Evolutionary conservation across 768 basidiomycete species (phyloP).

Genomic region (Saitozyma sp.): DNA sequence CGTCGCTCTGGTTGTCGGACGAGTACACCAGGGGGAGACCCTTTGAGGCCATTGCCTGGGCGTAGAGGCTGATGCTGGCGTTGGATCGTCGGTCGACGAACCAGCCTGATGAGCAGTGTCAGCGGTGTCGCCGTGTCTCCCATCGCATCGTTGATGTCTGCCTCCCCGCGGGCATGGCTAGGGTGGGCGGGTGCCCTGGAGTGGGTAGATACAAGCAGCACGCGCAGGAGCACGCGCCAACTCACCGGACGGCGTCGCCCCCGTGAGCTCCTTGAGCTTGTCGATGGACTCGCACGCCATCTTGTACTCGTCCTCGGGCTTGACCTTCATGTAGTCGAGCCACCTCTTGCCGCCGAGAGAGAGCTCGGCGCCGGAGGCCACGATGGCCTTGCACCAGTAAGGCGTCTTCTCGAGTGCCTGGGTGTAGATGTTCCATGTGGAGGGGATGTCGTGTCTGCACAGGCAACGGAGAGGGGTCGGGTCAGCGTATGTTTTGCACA

Average conservation of each 20-base stretch:
- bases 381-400: constrained; percentile 28
- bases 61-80: constrained; percentile 23
- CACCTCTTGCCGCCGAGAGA: constrained; percentile 3
- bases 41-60: constrained; percentile 17
- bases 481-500: no score
- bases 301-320: background rate
- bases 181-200: no score
- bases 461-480: no score
- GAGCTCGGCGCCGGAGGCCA: constrained; percentile 16
- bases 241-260: no score
- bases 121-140: background rate
- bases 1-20: constrained; percentile 29
- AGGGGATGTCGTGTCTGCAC: constrained; percentile 14
- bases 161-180: no score
- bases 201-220: no score
- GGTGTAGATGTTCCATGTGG: constrained; percentile 16
- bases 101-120: constrained; percentile 21
- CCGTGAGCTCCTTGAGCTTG: no score
- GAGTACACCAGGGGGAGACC: constrained; percentile 28
- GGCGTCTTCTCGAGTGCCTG: background rate
- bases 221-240: no score
- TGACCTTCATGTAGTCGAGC: constrained; percentile 3
- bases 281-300: no score
- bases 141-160: no score
- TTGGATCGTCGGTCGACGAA: constrained; percentile 27